Evolutionary conservation across 148 eudicot species (phyloP).

Genomic region (Oxyria digyna): DNA sequence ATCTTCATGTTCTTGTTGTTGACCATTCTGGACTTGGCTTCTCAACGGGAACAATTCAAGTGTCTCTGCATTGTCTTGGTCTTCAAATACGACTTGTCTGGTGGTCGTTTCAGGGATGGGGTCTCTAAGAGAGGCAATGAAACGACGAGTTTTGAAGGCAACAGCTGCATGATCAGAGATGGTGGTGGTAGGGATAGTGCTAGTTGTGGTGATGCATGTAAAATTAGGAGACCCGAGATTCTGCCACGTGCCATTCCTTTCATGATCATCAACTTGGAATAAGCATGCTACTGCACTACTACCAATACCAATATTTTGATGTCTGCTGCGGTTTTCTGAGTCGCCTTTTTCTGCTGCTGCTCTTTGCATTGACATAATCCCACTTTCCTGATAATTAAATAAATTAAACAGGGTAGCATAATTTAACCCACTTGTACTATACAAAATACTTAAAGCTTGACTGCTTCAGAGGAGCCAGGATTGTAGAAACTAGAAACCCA

Average conservation of each 20-base stretch:
- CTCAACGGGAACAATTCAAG: conserved; percentile 32
- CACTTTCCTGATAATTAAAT: conserved; percentile 18
- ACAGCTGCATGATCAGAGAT: background rate
- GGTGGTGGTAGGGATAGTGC: conserved; percentile 8
- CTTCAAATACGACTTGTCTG: background rate
- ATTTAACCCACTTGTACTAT: no score
- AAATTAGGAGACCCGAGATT: no score
- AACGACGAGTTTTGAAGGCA: background rate
- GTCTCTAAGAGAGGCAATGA: background rate
- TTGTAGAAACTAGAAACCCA: background rate
- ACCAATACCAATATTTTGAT: no score
- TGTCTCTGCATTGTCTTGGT: conserved; percentile 14
- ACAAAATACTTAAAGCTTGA: no score
- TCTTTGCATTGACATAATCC: conserved; percentile 15
- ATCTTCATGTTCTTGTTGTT: background rate
- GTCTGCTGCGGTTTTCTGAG: conserved; percentile 16
- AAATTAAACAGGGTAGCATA: no score
- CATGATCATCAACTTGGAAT: conserved; percentile 2
- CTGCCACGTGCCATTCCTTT: conserved; percentile 65
- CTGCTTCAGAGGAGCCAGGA: no score
- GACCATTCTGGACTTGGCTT: conserved; percentile 1
- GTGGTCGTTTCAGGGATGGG: no score
- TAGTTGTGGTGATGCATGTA: background rate
- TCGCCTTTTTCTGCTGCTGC: conserved; percentile 16
- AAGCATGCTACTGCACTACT: background rate